A percentile compares a stretch with the other conserved stretches of the same genome.
Evolutionary conservation across 2,329 filamentous ascomycete genomes (phyloP).

Genomic region (Trichoderma atrobrunneum): DNA sequence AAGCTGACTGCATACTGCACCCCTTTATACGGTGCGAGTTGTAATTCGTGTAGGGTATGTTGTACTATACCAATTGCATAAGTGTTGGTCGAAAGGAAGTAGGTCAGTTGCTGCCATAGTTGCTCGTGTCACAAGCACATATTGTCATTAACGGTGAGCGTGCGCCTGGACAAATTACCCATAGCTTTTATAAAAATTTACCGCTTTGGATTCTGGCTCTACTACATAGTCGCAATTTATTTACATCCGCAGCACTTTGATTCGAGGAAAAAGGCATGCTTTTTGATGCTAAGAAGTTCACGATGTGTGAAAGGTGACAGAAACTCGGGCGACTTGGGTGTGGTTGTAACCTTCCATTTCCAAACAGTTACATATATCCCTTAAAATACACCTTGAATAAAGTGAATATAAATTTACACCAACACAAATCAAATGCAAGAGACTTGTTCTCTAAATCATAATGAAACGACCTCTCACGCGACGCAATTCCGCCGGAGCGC

Average conservation of each 20-base stretch:
- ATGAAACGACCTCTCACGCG: not conserved
- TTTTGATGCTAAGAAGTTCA: not conserved
- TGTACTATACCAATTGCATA: not conserved
- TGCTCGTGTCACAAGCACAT: not conserved
- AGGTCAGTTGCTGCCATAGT: not conserved
- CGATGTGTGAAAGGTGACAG: not conserved
- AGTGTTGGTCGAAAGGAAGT: not conserved
- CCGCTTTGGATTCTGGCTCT: not conserved
- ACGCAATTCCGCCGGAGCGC: not conserved
- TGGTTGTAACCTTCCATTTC: not conserved
- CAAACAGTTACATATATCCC: not conserved
- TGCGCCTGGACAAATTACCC: not conserved
- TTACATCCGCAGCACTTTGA: not conserved
- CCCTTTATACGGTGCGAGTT: not conserved
- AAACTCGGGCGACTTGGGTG: not conserved
- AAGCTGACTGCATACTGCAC: not conserved
- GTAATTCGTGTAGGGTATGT: not conserved
- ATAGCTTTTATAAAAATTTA: not conserved
- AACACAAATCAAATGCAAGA: not conserved
- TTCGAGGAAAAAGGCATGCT: not conserved
- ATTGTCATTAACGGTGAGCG: not conserved
- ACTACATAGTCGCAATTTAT: fast-evolving
- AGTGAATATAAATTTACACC: not conserved
- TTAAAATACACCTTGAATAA: not conserved
- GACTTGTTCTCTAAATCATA: not conserved